Conservation (phyloP, 2,329 filamentous ascomycete genomes). For the Hypoxylon sp. region DNA sequence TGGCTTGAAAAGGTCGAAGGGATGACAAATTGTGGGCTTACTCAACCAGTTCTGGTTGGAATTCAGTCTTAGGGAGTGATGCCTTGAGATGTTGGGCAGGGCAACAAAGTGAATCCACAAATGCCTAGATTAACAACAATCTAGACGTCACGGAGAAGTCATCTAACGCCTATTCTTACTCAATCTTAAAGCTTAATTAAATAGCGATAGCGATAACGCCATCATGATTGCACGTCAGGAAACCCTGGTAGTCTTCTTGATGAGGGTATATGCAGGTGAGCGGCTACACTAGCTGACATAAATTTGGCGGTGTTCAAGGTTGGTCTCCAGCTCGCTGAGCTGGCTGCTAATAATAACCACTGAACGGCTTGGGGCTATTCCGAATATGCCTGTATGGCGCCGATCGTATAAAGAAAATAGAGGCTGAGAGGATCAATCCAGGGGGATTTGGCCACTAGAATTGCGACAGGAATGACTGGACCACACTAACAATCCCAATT, state of each 20-base stretch:
- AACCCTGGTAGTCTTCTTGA: constrained; percentile 31
- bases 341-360: constrained; percentile 42
- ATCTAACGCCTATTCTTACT: constrained; percentile 9
- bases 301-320: constrained; percentile 9
- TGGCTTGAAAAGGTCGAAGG: constrained; percentile 25
- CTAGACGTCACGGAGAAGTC: constrained; percentile 21
- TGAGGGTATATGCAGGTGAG: constrained; percentile 36
- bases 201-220: constrained; percentile 18
- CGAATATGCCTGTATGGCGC: constrained; percentile 30
- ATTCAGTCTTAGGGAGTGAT: constrained; percentile 6
- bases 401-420: constrained; percentile 30
- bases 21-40: constrained; percentile 17
- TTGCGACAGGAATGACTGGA: constrained; percentile 25
- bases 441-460: constrained; percentile 38
- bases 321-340: constrained; percentile 18
- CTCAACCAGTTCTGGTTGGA: constrained; percentile 8
- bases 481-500: constrained; percentile 25
- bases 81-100: constrained; percentile 6
- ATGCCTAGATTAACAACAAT: constrained; percentile 6
- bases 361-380: constrained; percentile 26
- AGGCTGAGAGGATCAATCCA: constrained; percentile 36
- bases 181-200: constrained; percentile 32
- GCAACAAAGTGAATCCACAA: constrained; percentile 1
- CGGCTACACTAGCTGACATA: constrained; percentile 31
- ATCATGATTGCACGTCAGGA: constrained; percentile 28